These are phyloP conservation scores for Entophlyctis helioformis DNA, from an alignment of 192 early-diverging fungal genomes.

Conservation along the genomic window DNA sequence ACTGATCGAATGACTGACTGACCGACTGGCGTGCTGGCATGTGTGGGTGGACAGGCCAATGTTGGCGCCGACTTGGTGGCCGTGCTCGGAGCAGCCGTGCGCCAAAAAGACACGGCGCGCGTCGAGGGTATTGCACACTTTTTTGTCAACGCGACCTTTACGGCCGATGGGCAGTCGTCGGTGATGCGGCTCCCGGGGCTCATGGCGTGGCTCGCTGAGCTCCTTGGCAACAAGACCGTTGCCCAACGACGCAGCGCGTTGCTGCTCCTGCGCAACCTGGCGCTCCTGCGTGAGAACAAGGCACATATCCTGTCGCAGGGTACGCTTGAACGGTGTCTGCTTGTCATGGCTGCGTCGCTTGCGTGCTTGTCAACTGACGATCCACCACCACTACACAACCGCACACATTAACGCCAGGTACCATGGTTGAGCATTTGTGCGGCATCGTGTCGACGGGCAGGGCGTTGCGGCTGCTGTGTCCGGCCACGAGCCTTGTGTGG, in stretches of 20 bases:
- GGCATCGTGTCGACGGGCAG: constrained; percentile 3
- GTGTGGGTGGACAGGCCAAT: constrained; percentile 1
- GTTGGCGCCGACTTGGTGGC: not conserved
- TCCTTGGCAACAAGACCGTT: not conserved
- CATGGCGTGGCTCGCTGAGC: constrained; percentile 8
- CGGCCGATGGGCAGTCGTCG: constrained; percentile 11
- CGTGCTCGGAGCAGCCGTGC: constrained; percentile 3
- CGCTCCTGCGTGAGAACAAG: constrained; percentile 20
- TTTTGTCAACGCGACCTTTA: constrained; percentile 7
- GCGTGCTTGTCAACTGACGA: too few species aligned
- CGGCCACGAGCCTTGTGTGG: constrained; percentile 14
- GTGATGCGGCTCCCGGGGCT: constrained; percentile 13
- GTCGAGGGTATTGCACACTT: constrained; percentile 5
- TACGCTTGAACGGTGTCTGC: constrained; percentile 11
- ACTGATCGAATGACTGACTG: not conserved
- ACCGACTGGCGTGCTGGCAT: not conserved
- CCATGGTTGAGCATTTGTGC: constrained; percentile 1
- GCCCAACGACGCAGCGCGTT: constrained; percentile 4
- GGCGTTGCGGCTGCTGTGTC: constrained; percentile 1
- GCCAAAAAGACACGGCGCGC: constrained; percentile 12
- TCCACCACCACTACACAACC: too few species aligned
- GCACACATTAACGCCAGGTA: too few species aligned
- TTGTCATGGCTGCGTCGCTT: constrained; percentile 1
- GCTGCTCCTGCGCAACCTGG: constrained; percentile 17
- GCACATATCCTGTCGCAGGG: constrained; percentile 19